These are phyloP conservation scores for Tulasnella sp. DNA, from an alignment of 768 basidiomycete species.

Conservation along the genomic window DNA sequence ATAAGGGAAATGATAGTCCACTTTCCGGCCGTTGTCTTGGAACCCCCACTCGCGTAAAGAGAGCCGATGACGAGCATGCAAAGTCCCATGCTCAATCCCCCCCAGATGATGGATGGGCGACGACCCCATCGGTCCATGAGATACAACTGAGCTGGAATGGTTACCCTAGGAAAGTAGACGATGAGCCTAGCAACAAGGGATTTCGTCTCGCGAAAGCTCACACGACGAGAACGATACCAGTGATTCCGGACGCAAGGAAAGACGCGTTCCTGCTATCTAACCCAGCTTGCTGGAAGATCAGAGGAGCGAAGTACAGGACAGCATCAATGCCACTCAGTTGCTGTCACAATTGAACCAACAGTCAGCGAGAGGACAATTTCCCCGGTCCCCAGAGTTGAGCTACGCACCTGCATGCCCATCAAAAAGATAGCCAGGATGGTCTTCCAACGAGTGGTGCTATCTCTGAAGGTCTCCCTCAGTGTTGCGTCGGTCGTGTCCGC, in stretches of 20 bases:
- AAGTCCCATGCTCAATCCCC: slow-evolving; percentile 36
- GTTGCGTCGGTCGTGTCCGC: neutral
- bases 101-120: slow-evolving; percentile 37
- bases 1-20: slow-evolving; percentile 42
- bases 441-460: slow-evolving; percentile 24
- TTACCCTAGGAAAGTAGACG: slow-evolving; percentile 24
- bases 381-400: neutral
- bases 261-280: slow-evolving; percentile 41
- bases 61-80: slow-evolving; percentile 39
- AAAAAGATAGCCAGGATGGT: slow-evolving; percentile 39
- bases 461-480: slow-evolving; percentile 6
- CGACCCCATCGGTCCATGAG: slow-evolving; percentile 36
- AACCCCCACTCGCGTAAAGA: slow-evolving; percentile 38
- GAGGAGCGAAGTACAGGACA: slow-evolving; percentile 39
- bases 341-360: slow-evolving; percentile 14
- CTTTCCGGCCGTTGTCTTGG: slow-evolving; percentile 29
- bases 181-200: too few species aligned
- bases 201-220: neutral
- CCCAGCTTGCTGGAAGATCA: slow-evolving; percentile 45
- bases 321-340: slow-evolving; percentile 34
- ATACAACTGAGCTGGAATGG: slow-evolving; percentile 35
- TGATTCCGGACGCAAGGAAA: slow-evolving; percentile 46
- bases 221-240: slow-evolving; percentile 40
- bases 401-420: slow-evolving; percentile 38
- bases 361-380: neutral